Evolutionary conservation across 1,139 yeast genomes (phyloP), one percentile per base, ranked within the genome.

Genomic region (Pneumocystis sp.): DNA sequence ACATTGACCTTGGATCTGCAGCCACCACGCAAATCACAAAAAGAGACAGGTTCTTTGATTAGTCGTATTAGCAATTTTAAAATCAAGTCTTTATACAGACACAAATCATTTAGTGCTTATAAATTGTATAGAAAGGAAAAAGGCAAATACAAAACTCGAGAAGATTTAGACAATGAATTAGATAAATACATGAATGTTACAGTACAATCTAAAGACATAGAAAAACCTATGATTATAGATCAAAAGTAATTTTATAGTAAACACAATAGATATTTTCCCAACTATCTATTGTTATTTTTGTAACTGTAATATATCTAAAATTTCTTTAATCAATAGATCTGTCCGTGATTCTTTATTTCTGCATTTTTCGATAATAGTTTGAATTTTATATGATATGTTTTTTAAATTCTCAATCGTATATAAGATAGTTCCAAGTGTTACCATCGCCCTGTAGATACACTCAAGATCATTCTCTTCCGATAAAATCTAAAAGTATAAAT

Each of bases 361-460:
- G 57, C 57, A 50, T 50, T 50, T 25, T 8, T 50, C 34, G 2
- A 29, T 50, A 50, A 50, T 25, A 25, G 21, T 50, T 15, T 5
- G 35, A 25, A 25, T 12, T 6, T 29, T 25, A 15, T 50, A 15
- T 25, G 21, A 25, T 15, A 15, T 17, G 5, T 50, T 12, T 50
- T 50, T 25, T 12, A 29, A 25, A 3, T 50, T 12, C 21, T 31
- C 4, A 59, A 42, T 39, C 21, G 65, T 40, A 15, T 65, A 57
- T 10, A 69, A 56, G 4, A 73, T 66, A 2, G 83, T 83, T 8
- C 89, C 89, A 63, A 78, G 76, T 0, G 86, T 83, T 42, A 85
- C 77, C 10, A 80, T 68, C 25, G 82, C 70, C 68, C 90, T 78
- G 73, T 85, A 85, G 0, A 80, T 77, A 1, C 87, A 80, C 71